Conservation (phyloP, 352 stramenopile species). For the Phytophthora parvispora region DNA sequence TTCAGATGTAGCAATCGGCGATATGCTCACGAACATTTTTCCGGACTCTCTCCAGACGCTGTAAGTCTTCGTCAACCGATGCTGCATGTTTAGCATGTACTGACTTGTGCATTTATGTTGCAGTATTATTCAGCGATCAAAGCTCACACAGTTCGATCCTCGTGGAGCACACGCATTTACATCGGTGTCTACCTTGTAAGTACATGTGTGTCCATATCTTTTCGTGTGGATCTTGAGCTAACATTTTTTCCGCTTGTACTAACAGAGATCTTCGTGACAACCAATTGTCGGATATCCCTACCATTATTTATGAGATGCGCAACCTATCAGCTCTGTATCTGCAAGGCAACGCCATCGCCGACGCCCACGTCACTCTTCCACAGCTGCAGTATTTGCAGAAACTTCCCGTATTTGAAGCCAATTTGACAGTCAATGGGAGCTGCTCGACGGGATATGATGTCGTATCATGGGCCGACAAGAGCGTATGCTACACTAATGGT, state of each 20-base stretch:
- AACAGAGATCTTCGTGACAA: constrained; percentile 78
- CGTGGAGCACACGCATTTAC: constrained; percentile 52
- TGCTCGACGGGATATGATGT: constrained; percentile 60
- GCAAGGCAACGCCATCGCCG: constrained; percentile 58
- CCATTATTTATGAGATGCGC: constrained; percentile 74
- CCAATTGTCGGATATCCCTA: constrained; percentile 64
- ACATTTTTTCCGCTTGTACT: not conserved
- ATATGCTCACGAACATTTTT: constrained; percentile 78
- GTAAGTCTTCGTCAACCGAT: constrained; percentile 35
- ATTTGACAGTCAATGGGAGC: constrained; percentile 44
- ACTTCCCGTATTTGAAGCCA: constrained; percentile 57
- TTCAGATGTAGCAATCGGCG: constrained; percentile 64
- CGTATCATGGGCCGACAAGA: constrained; percentile 61
- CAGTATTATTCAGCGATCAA: constrained; percentile 72
- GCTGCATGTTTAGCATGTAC: not conserved
- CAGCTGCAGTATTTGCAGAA: constrained; percentile 69
- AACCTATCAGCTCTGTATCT: constrained; percentile 65
- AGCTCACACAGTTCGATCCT: constrained; percentile 72
- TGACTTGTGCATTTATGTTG: not conserved
- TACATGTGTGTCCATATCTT: not conserved
- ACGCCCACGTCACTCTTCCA: constrained; percentile 59
- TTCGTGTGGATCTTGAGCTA: constrained; percentile 1
- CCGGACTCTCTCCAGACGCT: constrained; percentile 61
- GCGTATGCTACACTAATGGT: constrained; percentile 55
- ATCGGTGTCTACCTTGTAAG: constrained; percentile 66